Base-by-base conservation (phyloP, 768 basidiomycete genomes). In the Suillus variegatus region DNA sequence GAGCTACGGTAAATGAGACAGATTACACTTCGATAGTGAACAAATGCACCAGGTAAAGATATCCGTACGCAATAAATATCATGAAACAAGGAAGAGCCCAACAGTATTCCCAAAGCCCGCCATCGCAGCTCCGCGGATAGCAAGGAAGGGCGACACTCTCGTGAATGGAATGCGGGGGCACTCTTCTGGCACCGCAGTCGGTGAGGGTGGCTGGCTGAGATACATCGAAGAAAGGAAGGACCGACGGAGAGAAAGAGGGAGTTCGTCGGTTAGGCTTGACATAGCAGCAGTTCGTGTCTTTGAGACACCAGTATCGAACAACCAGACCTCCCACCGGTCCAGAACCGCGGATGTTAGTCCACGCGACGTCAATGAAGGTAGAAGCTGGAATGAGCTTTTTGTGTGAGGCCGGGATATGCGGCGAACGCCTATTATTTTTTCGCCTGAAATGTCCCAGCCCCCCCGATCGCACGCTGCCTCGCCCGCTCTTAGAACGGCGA, bases 271-370 rank as follows among this genome's bases (percentile, higher is more conserved):
- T 32, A 92, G 74, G 49, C 84, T 76, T 3, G 84, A 80, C 40
- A 92, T 74, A 9, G 85, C 60, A 2, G 86, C 86, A 52, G 81
- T 82, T 61, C 83, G 85, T 61, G 89, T 62, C 44, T 74, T 75
- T 22, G 82, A 77, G 18, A 79, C 74, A 6, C 80, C 76, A 10
- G 86, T 86, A 68, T 94, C 90, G 70, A 92, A 89, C 46, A 81
- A 83, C 93, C 93, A 95, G 36, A 91, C 69, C 68, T 95, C 92
- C 93, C 93, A 95, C 62, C 93, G 81, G 64, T 93, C 91, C 47
- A 94, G 76, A 32, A 87, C 88, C 13, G 89, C 82, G 36, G 79
- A 70, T 22, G 90, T 86, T 65, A 94, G 76, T 16, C 90, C 90
- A 55, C 61, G 65, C 22, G 28, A 65, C 61, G 61, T 61, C 35